Base-by-base conservation (phyloP, 2,329 filamentous ascomycete genomes). In the Claviceps pazoutovae region DNA sequence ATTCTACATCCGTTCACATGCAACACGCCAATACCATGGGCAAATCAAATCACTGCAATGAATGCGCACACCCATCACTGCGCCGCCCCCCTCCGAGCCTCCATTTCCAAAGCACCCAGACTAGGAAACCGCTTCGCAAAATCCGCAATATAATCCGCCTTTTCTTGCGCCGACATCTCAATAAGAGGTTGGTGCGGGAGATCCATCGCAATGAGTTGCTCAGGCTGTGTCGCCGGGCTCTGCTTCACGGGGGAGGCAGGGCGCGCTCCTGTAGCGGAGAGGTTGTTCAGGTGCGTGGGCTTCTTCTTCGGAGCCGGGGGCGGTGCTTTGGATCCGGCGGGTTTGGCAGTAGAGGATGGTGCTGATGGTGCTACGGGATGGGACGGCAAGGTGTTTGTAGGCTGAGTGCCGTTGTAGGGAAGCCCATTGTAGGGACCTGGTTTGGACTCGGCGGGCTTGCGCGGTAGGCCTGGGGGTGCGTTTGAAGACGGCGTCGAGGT, bases 81-180 rank as follows among this genome's bases (percentile, higher is more conserved):
- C 21, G 57, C 52, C 38, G 55, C 55, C 68, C 60, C 44, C 16
- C 69, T 63, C 50, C 78, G 84, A 54, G 82, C 79, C 69, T 93
- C 86, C n/a, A 91, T 86, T 70, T 96, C 90, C 58, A 96, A 79
- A 9, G 88, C 79, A 52, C 82, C 83, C 53, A 97, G 70, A 63
- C 86, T 94, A 1, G 91, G 91, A 67, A 89, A 96, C 53, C 88
- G 75, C 67, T 89, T 89, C 55, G 83, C 84, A 64, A 97, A 96
- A 62, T 87, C 68, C 54, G 70, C 67, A 45, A 84, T 66, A 60
- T 83, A 83, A 58, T 89, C 86, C 46, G 82, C 80, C 62, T 74
- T 79, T 59, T 83, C 75, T 56, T 73, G 70, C 3, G 69, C 63
- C 51, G 71, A 74, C 78, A 80, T 81, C 44, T 78, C 74, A 53